Percentiles rank a stretch among this genome's conserved stretches.
Conservation (phyloP, 2,329 filamentous ascomycete genomes). For the Aspergillus sp. region DNA sequence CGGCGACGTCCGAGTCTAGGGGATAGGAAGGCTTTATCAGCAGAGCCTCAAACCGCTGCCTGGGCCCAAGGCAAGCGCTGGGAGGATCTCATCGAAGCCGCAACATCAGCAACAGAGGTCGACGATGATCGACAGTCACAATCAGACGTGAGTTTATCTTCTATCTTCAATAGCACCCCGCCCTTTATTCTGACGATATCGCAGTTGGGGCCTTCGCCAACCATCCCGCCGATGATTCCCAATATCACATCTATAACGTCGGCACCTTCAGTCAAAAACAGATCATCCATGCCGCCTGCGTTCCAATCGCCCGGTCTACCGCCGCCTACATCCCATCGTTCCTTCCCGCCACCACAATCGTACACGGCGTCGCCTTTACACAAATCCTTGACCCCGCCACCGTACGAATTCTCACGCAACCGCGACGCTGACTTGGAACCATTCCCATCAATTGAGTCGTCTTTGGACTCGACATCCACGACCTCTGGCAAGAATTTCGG, state of each 20-base stretch:
- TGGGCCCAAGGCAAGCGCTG: conserved; percentile 79
- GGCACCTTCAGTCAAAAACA: conserved; percentile 46
- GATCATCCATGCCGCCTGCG: conserved; percentile 62
- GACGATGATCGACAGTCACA: conserved; percentile 78
- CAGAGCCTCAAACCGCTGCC: conserved; percentile 75
- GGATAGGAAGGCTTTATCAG: conserved; percentile 80
- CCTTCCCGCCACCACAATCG: conserved; percentile 45
- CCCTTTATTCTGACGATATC: background rate
- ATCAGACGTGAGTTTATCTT: conserved; percentile 65
- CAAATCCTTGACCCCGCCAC: conserved; percentile 83
- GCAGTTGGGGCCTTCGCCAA: conserved; percentile 41
- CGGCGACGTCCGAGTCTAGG: conserved; percentile 71
- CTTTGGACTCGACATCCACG: conserved; percentile 55
- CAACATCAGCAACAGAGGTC: conserved; percentile 86
- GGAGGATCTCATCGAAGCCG: conserved; percentile 95
- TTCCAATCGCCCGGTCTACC: conserved; percentile 50
- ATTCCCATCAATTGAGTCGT: conserved; percentile 87
- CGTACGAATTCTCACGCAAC: conserved; percentile 54
- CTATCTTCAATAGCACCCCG: background rate
- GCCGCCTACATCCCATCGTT: conserved; percentile 38
- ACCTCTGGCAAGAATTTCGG: conserved; percentile 66
- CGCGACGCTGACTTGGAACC: conserved; percentile 66
- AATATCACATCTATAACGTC: conserved; percentile 40
- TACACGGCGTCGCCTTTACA: conserved; percentile 91
- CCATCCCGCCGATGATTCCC: conserved; percentile 39